Conservation (phyloP, 805 yeast genomes). For the Hanseniaspora taiwanica region DNA sequence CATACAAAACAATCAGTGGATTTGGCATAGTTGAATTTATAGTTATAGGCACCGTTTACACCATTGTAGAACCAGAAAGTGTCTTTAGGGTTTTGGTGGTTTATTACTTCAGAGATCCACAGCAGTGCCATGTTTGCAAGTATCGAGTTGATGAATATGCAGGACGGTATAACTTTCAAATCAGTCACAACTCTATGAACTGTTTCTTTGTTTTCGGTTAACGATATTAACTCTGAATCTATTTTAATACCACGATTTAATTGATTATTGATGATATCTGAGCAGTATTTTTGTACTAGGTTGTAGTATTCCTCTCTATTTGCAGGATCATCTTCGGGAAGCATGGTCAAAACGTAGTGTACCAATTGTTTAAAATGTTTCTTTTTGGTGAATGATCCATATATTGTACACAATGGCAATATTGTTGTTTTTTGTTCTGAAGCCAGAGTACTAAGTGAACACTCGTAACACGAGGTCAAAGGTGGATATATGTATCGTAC, state of each 20-base stretch:
- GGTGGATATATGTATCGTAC: slow-evolving; percentile 78
- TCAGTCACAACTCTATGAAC: slow-evolving; percentile 88
- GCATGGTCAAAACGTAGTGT: too few relatives aligned
- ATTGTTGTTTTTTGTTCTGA: too few relatives aligned
- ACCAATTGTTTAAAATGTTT: too few relatives aligned
- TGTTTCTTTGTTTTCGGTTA: slow-evolving; percentile 89
- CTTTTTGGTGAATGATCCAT: too few relatives aligned
- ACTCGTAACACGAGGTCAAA: slow-evolving; percentile 82
- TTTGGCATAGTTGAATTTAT: slow-evolving; percentile 51
- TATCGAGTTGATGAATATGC: slow-evolving; percentile 87
- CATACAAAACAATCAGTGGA: slow-evolving; percentile 65
- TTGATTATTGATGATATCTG: too few relatives aligned
- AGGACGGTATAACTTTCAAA: slow-evolving; percentile 85
- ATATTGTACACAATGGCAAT: too few relatives aligned
- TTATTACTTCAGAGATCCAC: slow-evolving; percentile 68
- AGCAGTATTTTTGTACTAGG: too few relatives aligned
- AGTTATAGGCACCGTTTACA: slow-evolving; percentile 61
- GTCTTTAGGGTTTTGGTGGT: slow-evolving; percentile 46
- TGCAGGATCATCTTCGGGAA: too few relatives aligned
- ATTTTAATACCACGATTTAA: too few relatives aligned
- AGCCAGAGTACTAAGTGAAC: slow-evolving; percentile 67
- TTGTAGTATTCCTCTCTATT: too few relatives aligned
- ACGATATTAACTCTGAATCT: slow-evolving; percentile 77
- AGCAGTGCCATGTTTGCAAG: slow-evolving; percentile 83
- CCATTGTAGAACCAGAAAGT: slow-evolving; percentile 87